Conservation (phyloP, 1,284 basidiomycete species). For the Athelia sp. region DNA sequence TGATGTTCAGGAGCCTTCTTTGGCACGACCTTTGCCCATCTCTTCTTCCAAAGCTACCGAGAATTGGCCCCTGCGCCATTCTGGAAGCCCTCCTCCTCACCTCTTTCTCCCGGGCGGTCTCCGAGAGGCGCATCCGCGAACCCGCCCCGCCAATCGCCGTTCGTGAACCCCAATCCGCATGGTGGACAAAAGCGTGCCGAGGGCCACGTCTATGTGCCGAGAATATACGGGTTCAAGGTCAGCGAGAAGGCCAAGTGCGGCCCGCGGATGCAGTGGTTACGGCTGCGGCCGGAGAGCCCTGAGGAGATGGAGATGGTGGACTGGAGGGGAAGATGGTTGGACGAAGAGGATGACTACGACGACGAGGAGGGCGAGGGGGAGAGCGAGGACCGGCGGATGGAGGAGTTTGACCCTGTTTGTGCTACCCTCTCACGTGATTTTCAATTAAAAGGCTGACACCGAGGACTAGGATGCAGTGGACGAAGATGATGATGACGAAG, state of each 20-base stretch:
- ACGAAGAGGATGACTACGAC: slow-evolving; percentile 63
- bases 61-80: slow-evolving; percentile 87
- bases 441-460: slow-evolving; percentile 5
- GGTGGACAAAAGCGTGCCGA: slow-evolving; percentile 84
- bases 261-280: slow-evolving; percentile 95
- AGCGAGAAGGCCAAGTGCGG: slow-evolving; percentile 85
- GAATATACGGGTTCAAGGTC: slow-evolving; percentile 91
- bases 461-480: slow-evolving; percentile 43
- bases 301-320: slow-evolving; percentile 85
- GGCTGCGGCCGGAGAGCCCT: slow-evolving; percentile 75
- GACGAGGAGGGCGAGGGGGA: slow-evolving; percentile 62
- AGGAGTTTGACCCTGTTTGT: slow-evolving; percentile 76
- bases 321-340: slow-evolving; percentile 82
- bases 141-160: slow-evolving; percentile 49
- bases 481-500: slow-evolving; percentile 63
- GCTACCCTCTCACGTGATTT: slow-evolving; percentile 7
- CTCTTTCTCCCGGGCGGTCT: slow-evolving; percentile 33
- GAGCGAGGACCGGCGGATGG: slow-evolving; percentile 64
- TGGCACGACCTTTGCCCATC: slow-evolving; percentile 95
- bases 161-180: slow-evolving; percentile 79
- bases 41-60: slow-evolving; percentile 97
- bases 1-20: slow-evolving; percentile 87
- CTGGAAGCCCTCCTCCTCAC: slow-evolving; percentile 57
- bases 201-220: slow-evolving; percentile 84
- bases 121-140: slow-evolving; percentile 44